Percentiles rank a stretch among this genome's conserved stretches.
Conservation (phyloP, 2,329 filamentous ascomycete species). For the Eutypella sp. region DNA sequence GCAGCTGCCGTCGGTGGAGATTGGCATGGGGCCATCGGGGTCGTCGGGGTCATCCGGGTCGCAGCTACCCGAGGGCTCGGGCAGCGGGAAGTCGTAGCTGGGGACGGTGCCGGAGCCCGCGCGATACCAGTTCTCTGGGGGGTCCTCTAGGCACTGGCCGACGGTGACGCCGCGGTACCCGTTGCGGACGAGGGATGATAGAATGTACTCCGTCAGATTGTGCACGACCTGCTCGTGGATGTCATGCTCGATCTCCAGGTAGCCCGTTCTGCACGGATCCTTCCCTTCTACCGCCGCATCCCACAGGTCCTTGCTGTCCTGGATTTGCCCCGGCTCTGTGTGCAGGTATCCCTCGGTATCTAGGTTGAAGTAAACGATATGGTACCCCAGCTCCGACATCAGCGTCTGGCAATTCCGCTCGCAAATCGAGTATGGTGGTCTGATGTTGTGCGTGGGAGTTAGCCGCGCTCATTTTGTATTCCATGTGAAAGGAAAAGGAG, state of each 20-base stretch:
- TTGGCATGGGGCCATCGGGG: slow-evolving; percentile 13
- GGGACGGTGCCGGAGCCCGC: slow-evolving; percentile 21
- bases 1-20: slow-evolving; percentile 17
- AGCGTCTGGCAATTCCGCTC: slow-evolving; percentile 20
- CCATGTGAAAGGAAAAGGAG: not conserved
- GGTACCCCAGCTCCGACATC: slow-evolving; percentile 25
- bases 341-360: slow-evolving; percentile 29
- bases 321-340: slow-evolving; percentile 27
- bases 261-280: slow-evolving; percentile 23
- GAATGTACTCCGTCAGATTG: slow-evolving; percentile 41
- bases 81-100: slow-evolving; percentile 20
- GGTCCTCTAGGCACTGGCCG: slow-evolving; percentile 50
- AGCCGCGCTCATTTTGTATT: too few relatives aligned
- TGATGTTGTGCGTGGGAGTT: slow-evolving; percentile 2
- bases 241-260: slow-evolving; percentile 39
- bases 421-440: slow-evolving; percentile 29
- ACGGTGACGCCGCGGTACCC: slow-evolving; percentile 47
- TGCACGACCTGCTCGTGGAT: slow-evolving; percentile 42
- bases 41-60: slow-evolving; percentile 8
- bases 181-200: slow-evolving; percentile 34
- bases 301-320: slow-evolving; percentile 32
- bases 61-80: slow-evolving; percentile 24
- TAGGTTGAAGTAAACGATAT: slow-evolving; percentile 26
- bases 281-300: slow-evolving; percentile 27
- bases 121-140: slow-evolving; percentile 49